phyloP scores from a whole-genome alignment of 108 stramenopile species.

The Fistulifera pelliculosa region DNA sequence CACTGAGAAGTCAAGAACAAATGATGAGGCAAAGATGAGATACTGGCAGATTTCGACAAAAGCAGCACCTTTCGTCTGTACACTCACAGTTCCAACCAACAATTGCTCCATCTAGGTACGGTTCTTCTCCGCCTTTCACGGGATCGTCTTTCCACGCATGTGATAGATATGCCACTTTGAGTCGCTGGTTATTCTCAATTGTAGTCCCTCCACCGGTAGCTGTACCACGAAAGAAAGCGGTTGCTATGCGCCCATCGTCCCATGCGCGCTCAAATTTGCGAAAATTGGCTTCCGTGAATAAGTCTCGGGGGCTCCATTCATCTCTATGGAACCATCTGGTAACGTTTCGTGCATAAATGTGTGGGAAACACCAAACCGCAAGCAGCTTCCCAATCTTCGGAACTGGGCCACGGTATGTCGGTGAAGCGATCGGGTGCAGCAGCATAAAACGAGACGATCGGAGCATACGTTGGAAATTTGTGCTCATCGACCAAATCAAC shows the following conservation, averaged over 20 bases:
- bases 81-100: slow-evolving; percentile 84
- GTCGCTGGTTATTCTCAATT: slow-evolving; percentile 93
- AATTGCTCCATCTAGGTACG: slow-evolving; percentile 93
- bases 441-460: slow-evolving; percentile 95
- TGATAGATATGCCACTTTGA: slow-evolving; percentile 75
- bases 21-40: too few species aligned
- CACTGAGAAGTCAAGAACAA: slow-evolving; percentile 12
- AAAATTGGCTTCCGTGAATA: slow-evolving; percentile 97
- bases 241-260: slow-evolving; percentile 86
- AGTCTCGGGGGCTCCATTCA: slow-evolving; percentile 86
- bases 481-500: slow-evolving; percentile 76
- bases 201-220: slow-evolving; percentile 97
- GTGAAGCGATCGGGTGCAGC: slow-evolving; percentile 82
- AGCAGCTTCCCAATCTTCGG: slow-evolving; percentile 99
- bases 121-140: slow-evolving; percentile 77
- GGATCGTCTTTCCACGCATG: slow-evolving; percentile 83
- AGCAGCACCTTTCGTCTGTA: too few species aligned
- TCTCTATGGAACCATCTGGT: slow-evolving; percentile 53
- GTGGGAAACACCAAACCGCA: slow-evolving; percentile 84
- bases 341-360: slow-evolving; percentile 70
- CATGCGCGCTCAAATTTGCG: slow-evolving; percentile 91
- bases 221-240: slow-evolving; percentile 98
- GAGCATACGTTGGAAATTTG: slow-evolving; percentile 86
- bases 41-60: too few species aligned
- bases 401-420: slow-evolving; percentile 98